Percentiles rank a stretch among this genome's conserved stretches.
Conservation (phyloP, 2,329 filamentous ascomycete species). For the Capronia americana region DNA sequence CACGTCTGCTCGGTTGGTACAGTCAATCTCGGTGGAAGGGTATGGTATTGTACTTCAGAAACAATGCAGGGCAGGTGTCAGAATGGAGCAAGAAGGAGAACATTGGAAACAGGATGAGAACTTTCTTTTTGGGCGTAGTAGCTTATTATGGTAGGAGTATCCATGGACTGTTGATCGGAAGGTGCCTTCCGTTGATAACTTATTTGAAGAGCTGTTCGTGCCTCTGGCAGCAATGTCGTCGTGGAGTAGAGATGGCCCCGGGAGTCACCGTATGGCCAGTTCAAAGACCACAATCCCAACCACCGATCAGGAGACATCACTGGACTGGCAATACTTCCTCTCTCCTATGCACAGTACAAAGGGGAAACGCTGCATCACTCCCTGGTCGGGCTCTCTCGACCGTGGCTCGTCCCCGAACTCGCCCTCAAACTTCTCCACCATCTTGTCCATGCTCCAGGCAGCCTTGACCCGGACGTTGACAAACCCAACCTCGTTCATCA, state of each 20-base stretch:
- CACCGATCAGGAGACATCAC: background rate
- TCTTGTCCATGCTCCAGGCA: slow-evolving; percentile 59
- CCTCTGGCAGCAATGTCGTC: background rate
- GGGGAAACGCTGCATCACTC: slow-evolving; percentile 50
- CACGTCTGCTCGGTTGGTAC: background rate
- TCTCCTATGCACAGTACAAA: slow-evolving; percentile 51
- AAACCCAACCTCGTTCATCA: slow-evolving; percentile 58
- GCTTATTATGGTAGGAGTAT: slow-evolving; percentile 1
- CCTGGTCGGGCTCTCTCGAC: slow-evolving; percentile 29
- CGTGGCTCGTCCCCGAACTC: slow-evolving; percentile 36
- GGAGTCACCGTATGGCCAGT: background rate
- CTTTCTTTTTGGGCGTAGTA: background rate
- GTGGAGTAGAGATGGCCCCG: background rate
- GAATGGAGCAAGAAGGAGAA: background rate
- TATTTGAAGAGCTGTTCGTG: background rate
- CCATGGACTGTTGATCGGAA: background rate
- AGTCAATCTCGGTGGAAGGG: background rate
- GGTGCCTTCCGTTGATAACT: background rate
- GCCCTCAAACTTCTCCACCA: slow-evolving; percentile 57
- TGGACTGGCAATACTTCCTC: slow-evolving; percentile 32
- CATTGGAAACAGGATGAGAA: background rate
- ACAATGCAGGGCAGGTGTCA: background rate
- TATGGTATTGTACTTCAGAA: background rate
- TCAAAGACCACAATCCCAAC: background rate
- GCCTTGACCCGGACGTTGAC: slow-evolving; percentile 55